Evolutionary conservation across 805 yeast genomes (phyloP).

Genomic region (Citeromyces nyonsensis): DNA sequence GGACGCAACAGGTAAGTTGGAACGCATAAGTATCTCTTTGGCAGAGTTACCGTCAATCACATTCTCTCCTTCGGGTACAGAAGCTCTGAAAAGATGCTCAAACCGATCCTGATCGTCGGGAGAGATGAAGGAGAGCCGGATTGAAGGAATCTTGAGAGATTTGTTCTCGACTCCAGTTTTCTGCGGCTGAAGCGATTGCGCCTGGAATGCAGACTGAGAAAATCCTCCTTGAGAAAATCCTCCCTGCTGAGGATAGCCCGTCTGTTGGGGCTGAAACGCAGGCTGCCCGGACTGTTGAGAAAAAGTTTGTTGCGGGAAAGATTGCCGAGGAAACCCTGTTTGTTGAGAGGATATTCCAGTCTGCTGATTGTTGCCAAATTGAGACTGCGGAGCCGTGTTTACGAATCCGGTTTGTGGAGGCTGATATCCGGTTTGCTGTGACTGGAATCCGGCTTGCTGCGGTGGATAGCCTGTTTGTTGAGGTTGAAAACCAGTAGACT

Average conservation of each 20-base stretch:
- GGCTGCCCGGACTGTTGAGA: constrained; percentile 9
- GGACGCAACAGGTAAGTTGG: constrained; percentile 59
- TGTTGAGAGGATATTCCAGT: constrained; percentile 23
- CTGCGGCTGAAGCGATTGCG: constrained; percentile 1
- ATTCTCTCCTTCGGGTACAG: constrained; percentile 58
- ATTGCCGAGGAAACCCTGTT: too few species aligned
- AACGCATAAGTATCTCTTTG: constrained; percentile 62
- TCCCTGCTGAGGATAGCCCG: too few species aligned
- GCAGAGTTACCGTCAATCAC: constrained; percentile 63
- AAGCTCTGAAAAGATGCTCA: constrained; percentile 69
- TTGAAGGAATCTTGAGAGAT: constrained; percentile 52
- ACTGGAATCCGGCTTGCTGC: constrained; percentile 13
- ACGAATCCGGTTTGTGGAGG: constrained; percentile 20
- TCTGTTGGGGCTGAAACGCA: constrained; percentile 23
- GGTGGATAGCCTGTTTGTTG: too few species aligned
- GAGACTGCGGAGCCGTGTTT: constrained; percentile 20
- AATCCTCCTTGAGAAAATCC: too few species aligned
- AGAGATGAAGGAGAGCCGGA: constrained; percentile 73
- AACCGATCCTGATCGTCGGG: constrained; percentile 77
- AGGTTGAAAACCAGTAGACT: too few species aligned
- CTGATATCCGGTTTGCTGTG: constrained; percentile 5
- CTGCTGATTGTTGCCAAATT: constrained; percentile 22
- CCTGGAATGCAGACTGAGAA: too few species aligned
- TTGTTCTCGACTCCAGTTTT: constrained; percentile 22
- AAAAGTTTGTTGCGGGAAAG: not conserved